Evolutionary conservation across 176 grass and related monocot species (phyloP).

Genomic region (Aegilops speltoides): DNA sequence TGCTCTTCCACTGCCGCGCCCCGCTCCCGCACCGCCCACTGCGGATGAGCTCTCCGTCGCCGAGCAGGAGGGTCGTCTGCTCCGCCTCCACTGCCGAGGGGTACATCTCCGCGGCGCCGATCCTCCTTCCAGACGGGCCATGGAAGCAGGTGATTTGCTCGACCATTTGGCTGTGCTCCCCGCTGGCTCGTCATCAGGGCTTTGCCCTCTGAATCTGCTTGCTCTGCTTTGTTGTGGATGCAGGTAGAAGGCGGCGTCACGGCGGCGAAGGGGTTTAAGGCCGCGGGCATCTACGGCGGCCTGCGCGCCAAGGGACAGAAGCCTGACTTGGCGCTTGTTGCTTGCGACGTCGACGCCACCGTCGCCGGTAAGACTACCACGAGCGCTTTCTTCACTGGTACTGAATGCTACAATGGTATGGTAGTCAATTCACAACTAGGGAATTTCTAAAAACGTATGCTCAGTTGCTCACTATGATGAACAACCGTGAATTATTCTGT

Average conservation of each 20-base stretch:
- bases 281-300: conserved; percentile 79
- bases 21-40: conserved; percentile 22
- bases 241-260: conserved; percentile 84
- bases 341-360: conserved; percentile 82
- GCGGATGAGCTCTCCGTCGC: conserved; percentile 10
- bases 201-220: conserved; percentile 23
- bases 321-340: conserved; percentile 83
- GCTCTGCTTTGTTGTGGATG: conserved; percentile 34
- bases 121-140: conserved; percentile 82
- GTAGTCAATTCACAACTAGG: neutral
- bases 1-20: conserved; percentile 34
- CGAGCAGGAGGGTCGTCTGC: conserved; percentile 48
- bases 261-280: conserved; percentile 84
- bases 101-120: conserved; percentile 70
- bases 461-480: neutral
- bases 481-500: neutral
- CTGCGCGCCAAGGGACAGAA: conserved; percentile 85
- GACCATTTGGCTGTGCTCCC: neutral
- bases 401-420: neutral
- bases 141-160: conserved; percentile 69
- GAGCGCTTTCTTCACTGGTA: conserved; percentile 2
- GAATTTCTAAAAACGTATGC: neutral
- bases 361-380: conserved; percentile 51
- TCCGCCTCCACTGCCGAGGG: conserved; percentile 31
- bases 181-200: neutral